Evolutionary conservation across 176 grass and related monocot species (phyloP), one percentile per base, ranked within the genome.

Genomic region (Cymbopogon citratus): DNA sequence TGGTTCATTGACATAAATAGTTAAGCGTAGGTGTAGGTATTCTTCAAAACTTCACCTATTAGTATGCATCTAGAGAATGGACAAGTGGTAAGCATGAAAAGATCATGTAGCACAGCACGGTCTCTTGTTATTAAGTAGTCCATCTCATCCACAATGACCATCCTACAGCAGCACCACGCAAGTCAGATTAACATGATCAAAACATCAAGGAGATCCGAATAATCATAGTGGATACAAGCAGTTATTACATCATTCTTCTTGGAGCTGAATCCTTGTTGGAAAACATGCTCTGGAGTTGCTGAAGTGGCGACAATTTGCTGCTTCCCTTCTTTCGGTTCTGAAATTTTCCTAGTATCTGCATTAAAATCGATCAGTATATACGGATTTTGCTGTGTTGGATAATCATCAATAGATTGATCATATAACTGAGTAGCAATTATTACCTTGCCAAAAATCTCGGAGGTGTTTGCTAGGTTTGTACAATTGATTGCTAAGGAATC

Each of bases 91-190:
- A 99, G 97, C 89, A 95, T 99, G 74, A 99, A 99, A 87, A 96
- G 91, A 87, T 99, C 87, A 89, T 99, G 97, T 68, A 99, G 85
- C 54, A 99, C 91, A 31, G 83, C 87, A 6, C 85, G 76, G 56
- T 99, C 97, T 80, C 87, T 95, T 72, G 93, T 99, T 83, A 99
- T 90, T 39, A 96, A 87, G 66, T 93, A 99, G 78, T 99, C 93
- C 89, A 99, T 96, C 91, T 99, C 97, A 72, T 99, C 97, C 56
- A 90, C 89, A 83, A 99, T 80, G 36, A 99, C 82, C 87, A 99
- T 80, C 63, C 97, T 99, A 81, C 31, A 77, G 39, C 18, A 73
- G 68, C 65, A 74, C n/a, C 31, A 81, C 41, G 5, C 4, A 63
- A 40, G 45, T 85, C 66, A 85, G 87, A 85, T 45, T 45, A 64